Percentiles rank a stretch among this genome's conserved stretches.
Conservation (phyloP, 129 eudicot genomes). For the Arctium minus region DNA sequence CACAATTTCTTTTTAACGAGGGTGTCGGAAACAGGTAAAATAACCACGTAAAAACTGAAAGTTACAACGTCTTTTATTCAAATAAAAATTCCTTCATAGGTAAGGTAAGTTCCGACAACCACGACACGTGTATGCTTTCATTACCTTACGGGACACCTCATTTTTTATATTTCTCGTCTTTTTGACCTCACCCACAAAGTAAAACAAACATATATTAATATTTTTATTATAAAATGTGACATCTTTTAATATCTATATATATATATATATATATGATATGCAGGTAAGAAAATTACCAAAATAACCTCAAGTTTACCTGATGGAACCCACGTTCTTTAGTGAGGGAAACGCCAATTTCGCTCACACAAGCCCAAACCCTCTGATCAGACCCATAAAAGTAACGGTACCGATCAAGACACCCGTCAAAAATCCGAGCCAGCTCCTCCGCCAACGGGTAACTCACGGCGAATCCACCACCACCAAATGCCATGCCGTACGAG, state of each 20-base stretch:
- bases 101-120: constrained; percentile 10
- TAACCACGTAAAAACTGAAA: no score
- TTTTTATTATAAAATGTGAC: background rate
- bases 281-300: background rate
- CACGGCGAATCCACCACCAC: constrained; percentile 91
- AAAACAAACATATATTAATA: background rate
- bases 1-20: no score
- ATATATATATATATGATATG: background rate
- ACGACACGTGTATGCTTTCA: constrained; percentile 19
- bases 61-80: background rate
- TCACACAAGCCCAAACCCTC: constrained; percentile 81
- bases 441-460: constrained; percentile 72
- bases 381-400: constrained; percentile 90
- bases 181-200: background rate
- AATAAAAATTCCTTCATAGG: background rate
- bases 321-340: constrained; percentile 77
- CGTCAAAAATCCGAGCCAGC: constrained; percentile 54
- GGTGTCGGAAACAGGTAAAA: no score
- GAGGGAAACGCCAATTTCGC: constrained; percentile 72
- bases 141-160: background rate
- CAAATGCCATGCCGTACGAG: constrained; percentile 83
- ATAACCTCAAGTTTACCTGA: constrained; percentile 53
- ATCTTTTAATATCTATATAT: background rate
- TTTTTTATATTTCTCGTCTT: constrained; percentile 1
- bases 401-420: constrained; percentile 67